These are phyloP conservation scores for Dictyostelium purpureum DNA, from an alignment of 78 protist species.

Conservation along the genomic window DNA sequence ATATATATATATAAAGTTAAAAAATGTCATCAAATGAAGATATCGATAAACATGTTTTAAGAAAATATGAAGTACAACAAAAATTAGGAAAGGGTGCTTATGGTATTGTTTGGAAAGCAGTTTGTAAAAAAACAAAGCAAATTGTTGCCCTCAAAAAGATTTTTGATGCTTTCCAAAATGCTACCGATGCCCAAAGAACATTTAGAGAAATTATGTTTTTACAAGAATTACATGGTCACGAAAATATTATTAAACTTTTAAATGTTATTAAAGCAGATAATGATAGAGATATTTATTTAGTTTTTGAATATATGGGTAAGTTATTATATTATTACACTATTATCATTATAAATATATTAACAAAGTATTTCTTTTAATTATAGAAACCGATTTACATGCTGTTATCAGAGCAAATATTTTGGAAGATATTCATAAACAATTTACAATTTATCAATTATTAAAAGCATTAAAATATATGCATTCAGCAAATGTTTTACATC, in stretches of 20 bases:
- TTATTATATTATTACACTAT: not conserved
- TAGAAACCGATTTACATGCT: constrained; percentile 98
- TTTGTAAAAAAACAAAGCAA: constrained; percentile 88
- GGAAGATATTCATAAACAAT: constrained; percentile 97
- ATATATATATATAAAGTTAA: not conserved
- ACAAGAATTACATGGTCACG: constrained; percentile 92
- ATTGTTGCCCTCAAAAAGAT: constrained; percentile 98
- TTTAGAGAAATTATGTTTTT: constrained; percentile 98
- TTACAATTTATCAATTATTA: constrained; percentile 96
- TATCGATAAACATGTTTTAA: constrained; percentile 89
- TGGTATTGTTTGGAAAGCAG: constrained; percentile 98
- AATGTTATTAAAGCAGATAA: constrained; percentile 97
- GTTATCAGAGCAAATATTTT: constrained; percentile 98
- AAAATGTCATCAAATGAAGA: constrained; percentile 84
- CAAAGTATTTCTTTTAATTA: not conserved
- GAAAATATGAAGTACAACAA: constrained; percentile 91
- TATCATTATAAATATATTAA: not conserved
- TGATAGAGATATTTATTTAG: constrained; percentile 97
- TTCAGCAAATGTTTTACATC: constrained; percentile 94
- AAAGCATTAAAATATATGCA: constrained; percentile 97
- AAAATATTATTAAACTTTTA: constrained; percentile 92
- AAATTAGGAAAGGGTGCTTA: constrained; percentile 98
- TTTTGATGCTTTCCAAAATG: constrained; percentile 98
- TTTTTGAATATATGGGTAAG: constrained; percentile 96
- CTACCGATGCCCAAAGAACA: constrained; percentile 99